Base-by-base conservation (phyloP, 2,329 filamentous ascomycete species). In the Lecanosticta acicola region DNA sequence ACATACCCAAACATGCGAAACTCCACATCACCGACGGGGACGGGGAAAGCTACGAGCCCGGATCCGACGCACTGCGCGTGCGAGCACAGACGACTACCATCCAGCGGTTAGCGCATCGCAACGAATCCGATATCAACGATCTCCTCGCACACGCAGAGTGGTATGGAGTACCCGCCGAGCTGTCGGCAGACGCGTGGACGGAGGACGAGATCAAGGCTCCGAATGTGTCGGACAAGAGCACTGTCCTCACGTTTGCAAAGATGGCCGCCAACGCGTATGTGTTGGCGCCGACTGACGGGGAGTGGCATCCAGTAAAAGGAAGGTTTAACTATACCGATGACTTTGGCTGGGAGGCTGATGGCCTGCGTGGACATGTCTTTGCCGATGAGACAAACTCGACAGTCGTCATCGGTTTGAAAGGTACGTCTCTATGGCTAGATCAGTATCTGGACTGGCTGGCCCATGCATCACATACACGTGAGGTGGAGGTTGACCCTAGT, bases 231-330 rank as follows among this genome's bases (percentile, higher is more conserved):
- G 86, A 96, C 65, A 93, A 87, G 67, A 77, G 84, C 49, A 95
- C 88, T 0, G 76, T 98, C 10, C 64, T 97, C 54, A 87, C 78
- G 39, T 78, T 97, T 61, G 91, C 93, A 0, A 81, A 84, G 57
- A 94, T 97, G 81, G 84, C 90, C 1, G 81, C 88, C 39, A 82
- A 97, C 62, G 89, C 93, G 26, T 98, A 98, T 63, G 85, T 94
- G 10, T 73, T 85, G 46, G 77, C 79, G 41, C 83, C 85, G 3
- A 75, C 76, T 9, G 76, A 82, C 39, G 79, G 82, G 2, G 84
- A 94, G 53, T 97, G 93, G 91, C 75, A 87, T 53, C 86, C 90
- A 53, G 82, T 94, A 2, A 81, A 84, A 35, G 76, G 76, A 8
- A 81, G 79, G 1, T 96, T 88, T 71, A 95, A 97, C 65, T 81